Percentiles rank a stretch among this genome's conserved stretches.
phyloP scores from a whole-genome alignment of 2,329 filamentous ascomycete genomes.

The Fusarium xylarioides region DNA sequence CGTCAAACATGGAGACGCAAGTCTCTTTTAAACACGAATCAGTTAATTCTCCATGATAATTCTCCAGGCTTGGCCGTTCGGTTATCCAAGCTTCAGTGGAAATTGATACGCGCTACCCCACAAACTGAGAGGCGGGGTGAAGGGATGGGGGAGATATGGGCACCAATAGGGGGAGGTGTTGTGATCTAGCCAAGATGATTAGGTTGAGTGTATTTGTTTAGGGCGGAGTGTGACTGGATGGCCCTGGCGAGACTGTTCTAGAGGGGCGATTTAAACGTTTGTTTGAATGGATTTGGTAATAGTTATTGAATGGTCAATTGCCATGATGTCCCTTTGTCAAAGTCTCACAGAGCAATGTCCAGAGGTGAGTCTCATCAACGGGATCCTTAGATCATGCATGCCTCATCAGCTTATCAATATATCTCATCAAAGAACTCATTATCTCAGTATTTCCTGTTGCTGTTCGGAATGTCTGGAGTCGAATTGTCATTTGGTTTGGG shows the following conservation, averaged over 20 bases:
- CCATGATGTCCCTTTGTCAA: background rate
- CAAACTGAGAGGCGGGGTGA: background rate
- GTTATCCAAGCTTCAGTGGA: background rate
- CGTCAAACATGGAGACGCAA: background rate
- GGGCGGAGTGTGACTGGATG: background rate
- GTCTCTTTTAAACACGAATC: background rate
- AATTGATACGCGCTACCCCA: background rate
- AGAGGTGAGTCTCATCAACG: background rate
- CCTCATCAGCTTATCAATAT: background rate
- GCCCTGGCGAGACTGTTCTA: background rate
- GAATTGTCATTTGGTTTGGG: background rate
- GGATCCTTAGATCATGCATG: too few relatives aligned
- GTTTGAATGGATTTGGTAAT: background rate
- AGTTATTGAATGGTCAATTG: accelerated
- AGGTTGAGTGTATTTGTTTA: background rate
- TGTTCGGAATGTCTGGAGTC: background rate
- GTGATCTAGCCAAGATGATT: background rate
- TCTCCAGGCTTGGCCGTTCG: background rate
- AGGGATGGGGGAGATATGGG: background rate
- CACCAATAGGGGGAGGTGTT: background rate
- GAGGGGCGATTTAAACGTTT: too few relatives aligned
- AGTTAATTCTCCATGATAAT: background rate
- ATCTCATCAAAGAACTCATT: too few relatives aligned
- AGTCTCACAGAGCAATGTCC: too few relatives aligned
- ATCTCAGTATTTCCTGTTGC: accelerated